These are phyloP conservation scores for Saccharomyces hybrid DNA, from an alignment of 1,139 yeast genomes.

Conservation along the genomic window DNA sequence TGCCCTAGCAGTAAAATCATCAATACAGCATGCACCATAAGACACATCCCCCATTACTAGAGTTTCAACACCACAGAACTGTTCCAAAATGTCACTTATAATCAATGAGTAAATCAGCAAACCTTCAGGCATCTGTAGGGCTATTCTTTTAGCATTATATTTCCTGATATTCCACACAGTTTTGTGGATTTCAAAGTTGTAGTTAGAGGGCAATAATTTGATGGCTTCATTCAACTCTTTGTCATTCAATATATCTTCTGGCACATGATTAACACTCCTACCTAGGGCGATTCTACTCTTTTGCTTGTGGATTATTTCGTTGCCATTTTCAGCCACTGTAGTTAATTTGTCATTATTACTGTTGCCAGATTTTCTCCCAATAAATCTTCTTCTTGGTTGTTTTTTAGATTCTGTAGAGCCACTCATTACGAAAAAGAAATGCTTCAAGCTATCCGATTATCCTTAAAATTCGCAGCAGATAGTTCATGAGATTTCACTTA, in stretches of 20 bases:
- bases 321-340: constrained; percentile 11
- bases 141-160: constrained; percentile 67
- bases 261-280: constrained; percentile 81
- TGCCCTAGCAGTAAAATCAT: constrained; percentile 89
- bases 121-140: constrained; percentile 98
- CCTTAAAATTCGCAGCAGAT: not conserved
- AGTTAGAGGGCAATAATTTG: constrained; percentile 74
- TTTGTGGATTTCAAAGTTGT: constrained; percentile 92
- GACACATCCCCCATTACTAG: constrained; percentile 98
- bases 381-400: constrained; percentile 37
- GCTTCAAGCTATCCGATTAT: not conserved
- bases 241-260: constrained; percentile 74
- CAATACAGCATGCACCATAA: constrained; percentile 98
- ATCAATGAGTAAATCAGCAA: constrained; percentile 77
- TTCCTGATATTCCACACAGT: constrained; percentile 89
- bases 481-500: not conserved
- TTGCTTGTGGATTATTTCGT: constrained; percentile 29
- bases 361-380: constrained; percentile 32
- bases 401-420: not conserved
- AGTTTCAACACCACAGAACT: constrained; percentile 80
- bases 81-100: constrained; percentile 83
- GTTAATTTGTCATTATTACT: constrained; percentile 13
- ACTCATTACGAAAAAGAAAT: not conserved
- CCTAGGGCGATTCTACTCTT: constrained; percentile 31
- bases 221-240: constrained; percentile 76